Conservation (phyloP, 2,329 filamentous ascomycete genomes). For the Ceratocystiopsis sp. region DNA sequence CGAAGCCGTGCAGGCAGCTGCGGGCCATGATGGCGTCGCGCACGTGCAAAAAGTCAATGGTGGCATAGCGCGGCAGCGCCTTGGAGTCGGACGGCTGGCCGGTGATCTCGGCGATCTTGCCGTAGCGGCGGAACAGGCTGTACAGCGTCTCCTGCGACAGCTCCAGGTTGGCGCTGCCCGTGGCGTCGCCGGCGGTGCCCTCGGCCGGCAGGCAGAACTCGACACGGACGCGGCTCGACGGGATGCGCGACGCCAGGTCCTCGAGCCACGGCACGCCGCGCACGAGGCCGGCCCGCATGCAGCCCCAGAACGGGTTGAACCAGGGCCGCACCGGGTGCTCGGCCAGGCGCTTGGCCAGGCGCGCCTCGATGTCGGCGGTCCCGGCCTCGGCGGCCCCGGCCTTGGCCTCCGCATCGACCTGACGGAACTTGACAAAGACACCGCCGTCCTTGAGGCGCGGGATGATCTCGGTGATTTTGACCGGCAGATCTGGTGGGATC, state of each 20-base stretch:
- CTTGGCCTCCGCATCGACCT: constrained; percentile 7
- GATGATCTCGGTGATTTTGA: constrained; percentile 66
- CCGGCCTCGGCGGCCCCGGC: constrained; percentile 13
- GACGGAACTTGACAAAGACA: constrained; percentile 74
- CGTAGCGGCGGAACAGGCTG: constrained; percentile 73
- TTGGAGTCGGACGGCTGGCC: constrained; percentile 78
- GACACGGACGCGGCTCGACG: constrained; percentile 57
- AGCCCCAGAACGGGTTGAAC: constrained; percentile 64
- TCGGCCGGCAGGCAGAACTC: constrained; percentile 66
- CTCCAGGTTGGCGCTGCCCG: constrained; percentile 46
- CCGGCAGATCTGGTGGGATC: constrained; percentile 40
- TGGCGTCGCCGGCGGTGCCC: constrained; percentile 21
- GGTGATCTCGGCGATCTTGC: constrained; percentile 74
- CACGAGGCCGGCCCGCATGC: constrained; percentile 55
- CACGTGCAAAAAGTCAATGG: constrained; percentile 56
- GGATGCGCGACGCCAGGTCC: constrained; percentile 62
- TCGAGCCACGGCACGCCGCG: constrained; percentile 84
- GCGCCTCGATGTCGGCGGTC: constrained; percentile 20
- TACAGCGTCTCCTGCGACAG: constrained; percentile 78
- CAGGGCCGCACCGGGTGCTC: constrained; percentile 65
- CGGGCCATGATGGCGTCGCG: constrained; percentile 73
- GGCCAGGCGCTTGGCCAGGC: constrained; percentile 44
- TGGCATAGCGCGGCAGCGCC: constrained; percentile 60
- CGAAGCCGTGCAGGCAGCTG: constrained; percentile 80
- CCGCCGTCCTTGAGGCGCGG: constrained; percentile 83